Base-by-base conservation (phyloP, 2,329 filamentous ascomycete genomes). In the Trichoderma koningii region DNA sequence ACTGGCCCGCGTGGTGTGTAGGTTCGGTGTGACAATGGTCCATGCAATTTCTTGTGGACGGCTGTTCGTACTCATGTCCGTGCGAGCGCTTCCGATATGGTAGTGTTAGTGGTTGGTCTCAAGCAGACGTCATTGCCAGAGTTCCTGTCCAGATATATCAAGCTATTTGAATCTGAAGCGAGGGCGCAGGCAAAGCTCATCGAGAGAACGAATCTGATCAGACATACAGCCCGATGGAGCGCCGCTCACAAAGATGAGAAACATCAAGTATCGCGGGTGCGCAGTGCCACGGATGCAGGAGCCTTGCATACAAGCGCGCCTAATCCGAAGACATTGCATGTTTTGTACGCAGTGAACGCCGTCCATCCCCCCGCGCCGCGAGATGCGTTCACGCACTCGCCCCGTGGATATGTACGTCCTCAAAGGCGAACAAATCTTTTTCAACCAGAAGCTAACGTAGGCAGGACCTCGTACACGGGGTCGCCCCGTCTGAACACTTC, bases 1-100 rank as follows among this genome's bases (percentile, higher is more conserved):
- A 55, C 56, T 30, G 44, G 34, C 45, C 42, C 64, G 64, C 50
- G 64, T 65, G 64, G 64, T 65, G 56, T 61, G 50, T 55, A 55
- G 44, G 28, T 19, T 65, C 41, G 28, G 64, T 55, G 51, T 55
- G 28, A 44, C 56, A 61, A 28, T 41, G 42, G 28, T 41, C 10
- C 14, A 7, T 38, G 30, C 41, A 34, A 14, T 48, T 15, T 19
- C 23, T 21, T 59, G 44, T 23, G 28, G 10, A 48, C 26, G 38
- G 26, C 28, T 44, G 47, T n/a, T 55, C 47, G 26, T 45, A 38
- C 41, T 63, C 38, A 41, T 62, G 47, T 47, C 41, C 53, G 50
- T 63, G 51, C 41, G 60, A 63, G 50, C n/a, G 50, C 41, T 41
- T 47, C 50, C 41, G 42, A 55, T 26, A 17, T 7, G 30, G 23